Conservation (phyloP, 2,329 filamentous ascomycete species). For the Fusarium camptoceras region DNA sequence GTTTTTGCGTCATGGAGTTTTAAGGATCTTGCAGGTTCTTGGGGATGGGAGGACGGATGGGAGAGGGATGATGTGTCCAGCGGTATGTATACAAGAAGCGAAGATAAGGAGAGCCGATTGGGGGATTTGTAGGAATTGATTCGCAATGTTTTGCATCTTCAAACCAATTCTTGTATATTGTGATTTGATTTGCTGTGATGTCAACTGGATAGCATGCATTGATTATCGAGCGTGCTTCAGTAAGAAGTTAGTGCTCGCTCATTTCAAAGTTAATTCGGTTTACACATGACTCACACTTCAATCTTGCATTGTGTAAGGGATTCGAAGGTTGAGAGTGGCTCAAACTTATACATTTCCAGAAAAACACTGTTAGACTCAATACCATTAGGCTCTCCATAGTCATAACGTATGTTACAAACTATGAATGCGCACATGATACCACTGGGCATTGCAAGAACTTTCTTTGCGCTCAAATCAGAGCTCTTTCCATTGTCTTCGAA, state of each 20-base stretch:
- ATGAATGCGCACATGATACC: background rate
- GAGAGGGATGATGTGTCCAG: constrained; percentile 34
- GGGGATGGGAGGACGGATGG: constrained; percentile 26
- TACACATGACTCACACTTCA: background rate
- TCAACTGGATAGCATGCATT: background rate
- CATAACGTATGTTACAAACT: background rate
- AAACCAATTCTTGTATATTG: background rate
- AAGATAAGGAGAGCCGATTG: constrained; percentile 19
- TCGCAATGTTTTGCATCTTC: constrained; percentile 39
- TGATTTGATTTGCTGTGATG: background rate
- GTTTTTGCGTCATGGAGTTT: constrained; percentile 55
- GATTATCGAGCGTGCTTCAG: background rate
- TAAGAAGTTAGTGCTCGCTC: background rate
- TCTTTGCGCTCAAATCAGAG: background rate
- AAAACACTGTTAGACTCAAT: background rate
- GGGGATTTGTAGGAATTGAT: constrained; percentile 48
- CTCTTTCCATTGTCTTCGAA: background rate
- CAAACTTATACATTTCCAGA: background rate
- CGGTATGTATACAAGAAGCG: constrained; percentile 41
- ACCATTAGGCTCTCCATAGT: background rate
- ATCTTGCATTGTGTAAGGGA: background rate
- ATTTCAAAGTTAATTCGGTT: background rate
- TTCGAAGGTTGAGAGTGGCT: background rate
- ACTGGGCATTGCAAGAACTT: background rate
- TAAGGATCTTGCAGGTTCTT: constrained; percentile 50